These are phyloP conservation scores for Aspergillus amoenus DNA, from an alignment of 2,329 filamentous ascomycete species.

Conservation along the genomic window DNA sequence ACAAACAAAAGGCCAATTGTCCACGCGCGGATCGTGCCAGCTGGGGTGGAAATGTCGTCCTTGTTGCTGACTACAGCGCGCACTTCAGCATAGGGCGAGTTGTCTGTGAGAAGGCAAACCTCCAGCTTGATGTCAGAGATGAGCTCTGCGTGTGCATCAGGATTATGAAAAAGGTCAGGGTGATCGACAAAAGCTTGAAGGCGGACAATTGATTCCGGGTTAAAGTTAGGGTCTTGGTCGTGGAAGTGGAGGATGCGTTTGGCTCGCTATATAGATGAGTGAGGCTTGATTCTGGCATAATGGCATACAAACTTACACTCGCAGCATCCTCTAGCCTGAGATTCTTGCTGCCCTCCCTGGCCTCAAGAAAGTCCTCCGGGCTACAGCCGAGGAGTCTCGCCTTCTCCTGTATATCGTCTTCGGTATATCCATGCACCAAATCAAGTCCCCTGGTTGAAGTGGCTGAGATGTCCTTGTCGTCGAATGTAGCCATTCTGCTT, in stretches of 20 bases:
- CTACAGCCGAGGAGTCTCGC: neutral
- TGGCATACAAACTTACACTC: neutral
- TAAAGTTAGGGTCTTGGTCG: constrained; percentile 5
- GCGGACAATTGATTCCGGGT: neutral
- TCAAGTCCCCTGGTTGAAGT: neutral
- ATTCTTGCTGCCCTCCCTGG: neutral
- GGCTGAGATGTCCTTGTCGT: neutral
- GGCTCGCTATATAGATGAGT: neutral
- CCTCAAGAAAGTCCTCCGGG: neutral
- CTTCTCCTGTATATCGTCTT: neutral
- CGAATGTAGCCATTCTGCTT: neutral
- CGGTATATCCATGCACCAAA: neutral
- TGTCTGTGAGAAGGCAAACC: neutral
- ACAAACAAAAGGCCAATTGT: constrained; percentile 37
- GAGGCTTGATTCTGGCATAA: neutral
- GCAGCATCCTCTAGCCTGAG: neutral
- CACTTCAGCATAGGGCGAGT: constrained; percentile 20
- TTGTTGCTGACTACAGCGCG: constrained; percentile 16
- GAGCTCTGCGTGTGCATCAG: neutral
- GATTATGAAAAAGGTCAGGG: constrained; percentile 1
- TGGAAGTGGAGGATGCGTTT: constrained; percentile 4
- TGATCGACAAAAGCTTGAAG: neutral
- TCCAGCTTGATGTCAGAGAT: constrained; percentile 1
- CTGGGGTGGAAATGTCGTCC: constrained; percentile 18
- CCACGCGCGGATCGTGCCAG: constrained; percentile 39